phyloP scores from a whole-genome alignment of 23 red algal genomes.

The Gracilariopsis chorda region DNA sequence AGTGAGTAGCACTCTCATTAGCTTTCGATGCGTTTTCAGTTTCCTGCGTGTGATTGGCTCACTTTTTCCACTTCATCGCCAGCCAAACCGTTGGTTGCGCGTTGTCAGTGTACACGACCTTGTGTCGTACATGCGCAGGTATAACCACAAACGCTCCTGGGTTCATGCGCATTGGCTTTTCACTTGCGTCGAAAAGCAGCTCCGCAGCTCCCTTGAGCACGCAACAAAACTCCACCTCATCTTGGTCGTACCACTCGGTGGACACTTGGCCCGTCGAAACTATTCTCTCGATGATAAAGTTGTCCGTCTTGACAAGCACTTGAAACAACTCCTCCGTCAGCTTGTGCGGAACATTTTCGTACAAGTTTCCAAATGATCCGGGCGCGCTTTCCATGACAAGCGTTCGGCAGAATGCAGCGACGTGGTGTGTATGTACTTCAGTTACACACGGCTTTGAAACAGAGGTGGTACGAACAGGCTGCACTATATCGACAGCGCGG shows the following conservation, averaged over 20 bases:
- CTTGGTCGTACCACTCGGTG: slow-evolving; percentile 55
- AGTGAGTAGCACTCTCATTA: too few species aligned
- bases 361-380: background rate
- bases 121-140: slow-evolving; percentile 29
- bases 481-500: too few species aligned
- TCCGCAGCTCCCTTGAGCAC: slow-evolving; percentile 47
- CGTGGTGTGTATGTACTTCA: too few species aligned
- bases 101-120: slow-evolving; percentile 25
- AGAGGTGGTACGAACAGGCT: too few species aligned
- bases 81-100: slow-evolving; percentile 41
- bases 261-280: slow-evolving; percentile 38
- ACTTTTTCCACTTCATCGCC: slow-evolving; percentile 53
- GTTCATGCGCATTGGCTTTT: slow-evolving; percentile 24
- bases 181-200: slow-evolving; percentile 22
- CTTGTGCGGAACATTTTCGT: slow-evolving; percentile 8
- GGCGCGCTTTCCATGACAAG: too few species aligned
- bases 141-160: slow-evolving; percentile 26
- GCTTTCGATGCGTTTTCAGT: too few species aligned
- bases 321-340: slow-evolving; percentile 26
- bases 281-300: slow-evolving; percentile 37
- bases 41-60: too few species aligned
- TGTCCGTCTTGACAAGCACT: slow-evolving; percentile 32
- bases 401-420: too few species aligned
- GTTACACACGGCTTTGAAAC: too few species aligned
- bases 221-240: slow-evolving; percentile 49